These are phyloP conservation scores for Tuctoria greenei DNA, from an alignment of 176 grass and related monocot species.

Conservation along the genomic window DNA sequence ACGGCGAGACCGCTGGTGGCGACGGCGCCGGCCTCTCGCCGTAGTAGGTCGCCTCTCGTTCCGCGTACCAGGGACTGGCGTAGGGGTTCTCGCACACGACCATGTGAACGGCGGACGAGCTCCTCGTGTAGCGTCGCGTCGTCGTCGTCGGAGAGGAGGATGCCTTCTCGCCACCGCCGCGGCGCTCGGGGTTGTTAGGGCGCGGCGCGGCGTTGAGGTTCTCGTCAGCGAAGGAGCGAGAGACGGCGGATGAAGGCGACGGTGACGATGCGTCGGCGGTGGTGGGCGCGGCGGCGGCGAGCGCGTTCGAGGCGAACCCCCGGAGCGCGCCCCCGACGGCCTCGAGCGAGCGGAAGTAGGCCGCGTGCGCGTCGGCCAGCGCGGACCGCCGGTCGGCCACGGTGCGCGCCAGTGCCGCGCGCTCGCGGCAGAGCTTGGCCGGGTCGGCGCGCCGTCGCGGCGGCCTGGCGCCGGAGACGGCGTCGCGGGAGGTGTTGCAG, in stretches of 20 bases:
- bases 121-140: slow-evolving; percentile 33
- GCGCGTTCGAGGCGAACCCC: slow-evolving; percentile 57
- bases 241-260: background rate
- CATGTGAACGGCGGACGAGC: slow-evolving; percentile 40
- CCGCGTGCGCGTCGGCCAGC: slow-evolving; percentile 67
- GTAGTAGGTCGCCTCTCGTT: slow-evolving; percentile 2
- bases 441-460: slow-evolving; percentile 18
- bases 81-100: slow-evolving; percentile 42
- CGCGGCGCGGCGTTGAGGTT: no score
- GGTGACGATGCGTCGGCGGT: no score
- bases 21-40: slow-evolving; percentile 3
- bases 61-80: background rate
- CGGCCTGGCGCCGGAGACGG: slow-evolving; percentile 13
- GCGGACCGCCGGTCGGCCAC: slow-evolving; percentile 50
- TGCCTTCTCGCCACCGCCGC: background rate
- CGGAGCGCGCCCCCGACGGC: slow-evolving; percentile 59
- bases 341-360: slow-evolving; percentile 67
- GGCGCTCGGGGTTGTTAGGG: no score
- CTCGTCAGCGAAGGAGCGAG: slow-evolving; percentile 22
- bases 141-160: slow-evolving; percentile 20
- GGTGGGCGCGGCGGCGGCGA: no score
- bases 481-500: slow-evolving; percentile 56
- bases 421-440: slow-evolving; percentile 60
- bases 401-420: slow-evolving; percentile 54
- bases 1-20: slow-evolving; percentile 49